phyloP scores from a whole-genome alignment of 2,329 filamentous ascomycete species.

The Alternaria sp. region DNA sequence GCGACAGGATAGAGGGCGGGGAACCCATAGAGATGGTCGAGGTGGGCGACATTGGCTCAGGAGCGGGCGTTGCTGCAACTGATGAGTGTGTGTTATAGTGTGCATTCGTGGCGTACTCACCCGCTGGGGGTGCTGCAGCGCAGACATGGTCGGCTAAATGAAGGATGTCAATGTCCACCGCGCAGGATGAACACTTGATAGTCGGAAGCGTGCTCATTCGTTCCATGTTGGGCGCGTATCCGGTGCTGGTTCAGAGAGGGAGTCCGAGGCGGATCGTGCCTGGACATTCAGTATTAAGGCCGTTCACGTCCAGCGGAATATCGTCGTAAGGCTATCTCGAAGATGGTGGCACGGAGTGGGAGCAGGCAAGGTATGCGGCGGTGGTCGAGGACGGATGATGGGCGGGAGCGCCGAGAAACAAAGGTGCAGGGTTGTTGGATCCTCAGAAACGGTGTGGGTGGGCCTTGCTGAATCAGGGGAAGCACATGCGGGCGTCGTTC shows the following conservation, averaged over 20 bases:
- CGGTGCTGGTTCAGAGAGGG: constrained; percentile 1
- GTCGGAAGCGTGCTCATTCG: constrained; percentile 44
- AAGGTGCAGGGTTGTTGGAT: constrained; percentile 40
- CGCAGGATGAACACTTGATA: constrained; percentile 50
- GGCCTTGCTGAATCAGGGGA: constrained; percentile 39
- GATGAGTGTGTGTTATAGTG: constrained; percentile 8
- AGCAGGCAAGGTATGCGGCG: constrained; percentile 20
- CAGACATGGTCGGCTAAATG: constrained; percentile 88
- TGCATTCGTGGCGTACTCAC: constrained; percentile 49
- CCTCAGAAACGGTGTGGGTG: constrained; percentile 29
- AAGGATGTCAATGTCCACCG: constrained; percentile 76
- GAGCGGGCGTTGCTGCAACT: constrained; percentile 21
- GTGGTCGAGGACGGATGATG: constrained; percentile 28
- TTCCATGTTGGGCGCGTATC: constrained; percentile 33
- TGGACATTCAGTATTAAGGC: constrained; percentile 1
- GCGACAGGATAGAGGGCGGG: constrained; percentile 9
- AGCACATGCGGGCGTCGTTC: constrained; percentile 37
- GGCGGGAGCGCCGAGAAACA: constrained; percentile 25
- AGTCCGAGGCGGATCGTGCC: constrained; percentile 12
- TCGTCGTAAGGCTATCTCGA: constrained; percentile 22
- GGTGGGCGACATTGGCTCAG: constrained; percentile 17
- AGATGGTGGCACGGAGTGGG: constrained; percentile 33
- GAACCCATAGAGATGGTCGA: constrained; percentile 12
- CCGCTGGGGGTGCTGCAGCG: constrained; percentile 47
- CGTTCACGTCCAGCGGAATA: constrained; percentile 23